These are phyloP conservation scores for Tagetes patula DNA, from an alignment of 129 eudicot genomes.

Conservation along the genomic window DNA sequence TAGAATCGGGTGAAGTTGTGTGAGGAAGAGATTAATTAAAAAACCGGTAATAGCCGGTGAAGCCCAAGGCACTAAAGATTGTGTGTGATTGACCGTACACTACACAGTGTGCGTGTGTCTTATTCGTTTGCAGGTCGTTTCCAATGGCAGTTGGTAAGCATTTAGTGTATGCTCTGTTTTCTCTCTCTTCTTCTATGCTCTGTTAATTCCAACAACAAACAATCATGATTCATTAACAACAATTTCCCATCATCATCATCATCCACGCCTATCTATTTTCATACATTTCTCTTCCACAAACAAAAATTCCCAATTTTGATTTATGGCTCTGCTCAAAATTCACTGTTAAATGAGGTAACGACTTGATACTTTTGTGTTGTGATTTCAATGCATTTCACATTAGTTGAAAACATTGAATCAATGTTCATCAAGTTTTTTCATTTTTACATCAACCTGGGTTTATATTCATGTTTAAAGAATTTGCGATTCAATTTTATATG, in stretches of 20 bases:
- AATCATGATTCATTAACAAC: slow-evolving; percentile 29
- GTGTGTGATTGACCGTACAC: slow-evolving; percentile 50
- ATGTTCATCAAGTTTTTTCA: slow-evolving; percentile 25
- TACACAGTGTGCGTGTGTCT: slow-evolving; percentile 40
- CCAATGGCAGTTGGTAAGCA: slow-evolving; percentile 89
- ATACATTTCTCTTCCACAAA: slow-evolving; percentile 17
- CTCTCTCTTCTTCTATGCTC: slow-evolving; percentile 30
- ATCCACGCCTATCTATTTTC: slow-evolving; percentile 13
- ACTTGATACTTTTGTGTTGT: not conserved
- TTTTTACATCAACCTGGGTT: slow-evolving; percentile 9
- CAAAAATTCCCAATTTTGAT: slow-evolving; percentile 23
- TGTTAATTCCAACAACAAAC: slow-evolving; percentile 32
- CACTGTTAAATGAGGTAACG: slow-evolving; percentile 27
- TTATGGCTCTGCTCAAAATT: slow-evolving; percentile 2
- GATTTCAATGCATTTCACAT: slow-evolving; percentile 17
- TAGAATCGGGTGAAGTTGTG: too few relatives aligned
- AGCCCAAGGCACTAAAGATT: slow-evolving; percentile 30
- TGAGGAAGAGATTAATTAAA: too few relatives aligned
- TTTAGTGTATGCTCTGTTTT: slow-evolving; percentile 45
- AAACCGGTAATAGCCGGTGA: slow-evolving; percentile 32
- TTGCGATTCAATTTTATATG: slow-evolving; percentile 6
- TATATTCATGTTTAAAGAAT: not conserved
- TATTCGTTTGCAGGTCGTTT: slow-evolving; percentile 50
- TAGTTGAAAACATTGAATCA: not conserved
- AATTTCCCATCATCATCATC: slow-evolving; percentile 13